Percentiles rank a stretch among this genome's conserved stretches.
These are phyloP conservation scores for Nemania diffusa DNA, from an alignment of 2,329 filamentous ascomycete genomes.

Conservation along the genomic window DNA sequence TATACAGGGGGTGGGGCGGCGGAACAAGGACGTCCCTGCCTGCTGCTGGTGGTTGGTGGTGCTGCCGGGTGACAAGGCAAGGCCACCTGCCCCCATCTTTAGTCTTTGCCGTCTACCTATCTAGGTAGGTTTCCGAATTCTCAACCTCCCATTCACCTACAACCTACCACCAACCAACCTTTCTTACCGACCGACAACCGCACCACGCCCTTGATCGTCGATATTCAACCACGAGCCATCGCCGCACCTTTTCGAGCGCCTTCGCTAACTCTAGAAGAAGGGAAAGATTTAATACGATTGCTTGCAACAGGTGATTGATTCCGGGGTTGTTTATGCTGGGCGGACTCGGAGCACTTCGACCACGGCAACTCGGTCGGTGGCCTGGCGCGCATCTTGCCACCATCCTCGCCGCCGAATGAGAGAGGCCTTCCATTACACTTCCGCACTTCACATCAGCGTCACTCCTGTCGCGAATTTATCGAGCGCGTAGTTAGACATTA, in stretches of 20 bases:
- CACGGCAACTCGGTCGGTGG: constrained; percentile 52
- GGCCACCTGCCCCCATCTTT: constrained; percentile 37
- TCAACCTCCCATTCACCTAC: constrained; percentile 30
- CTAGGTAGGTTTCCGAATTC: constrained; percentile 35
- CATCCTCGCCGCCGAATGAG: constrained; percentile 14
- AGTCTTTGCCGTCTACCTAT: constrained; percentile 32
- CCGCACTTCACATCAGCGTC: not conserved
- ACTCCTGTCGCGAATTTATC: not conserved
- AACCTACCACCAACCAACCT: constrained; percentile 25
- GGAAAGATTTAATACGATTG: constrained; percentile 19
- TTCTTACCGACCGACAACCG: constrained; percentile 22
- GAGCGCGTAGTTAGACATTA: constrained; percentile 12
- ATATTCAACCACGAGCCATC: constrained; percentile 12
- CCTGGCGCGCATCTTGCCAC: constrained; percentile 54
- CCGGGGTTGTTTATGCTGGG: constrained; percentile 49
- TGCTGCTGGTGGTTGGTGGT: constrained; percentile 10
- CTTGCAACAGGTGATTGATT: constrained; percentile 34
- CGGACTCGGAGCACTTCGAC: constrained; percentile 48
- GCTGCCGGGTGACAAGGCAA: constrained; percentile 37
- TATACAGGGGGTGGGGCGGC: constrained; percentile 22
- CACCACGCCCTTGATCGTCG: constrained; percentile 1
- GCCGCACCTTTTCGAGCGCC: constrained; percentile 16
- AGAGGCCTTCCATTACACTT: constrained; percentile 1
- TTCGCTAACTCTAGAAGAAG: constrained; percentile 5
- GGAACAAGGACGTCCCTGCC: constrained; percentile 27